Conservation (phyloP, 352 stramenopile species). For the Pythium phragmiticola region DNA sequence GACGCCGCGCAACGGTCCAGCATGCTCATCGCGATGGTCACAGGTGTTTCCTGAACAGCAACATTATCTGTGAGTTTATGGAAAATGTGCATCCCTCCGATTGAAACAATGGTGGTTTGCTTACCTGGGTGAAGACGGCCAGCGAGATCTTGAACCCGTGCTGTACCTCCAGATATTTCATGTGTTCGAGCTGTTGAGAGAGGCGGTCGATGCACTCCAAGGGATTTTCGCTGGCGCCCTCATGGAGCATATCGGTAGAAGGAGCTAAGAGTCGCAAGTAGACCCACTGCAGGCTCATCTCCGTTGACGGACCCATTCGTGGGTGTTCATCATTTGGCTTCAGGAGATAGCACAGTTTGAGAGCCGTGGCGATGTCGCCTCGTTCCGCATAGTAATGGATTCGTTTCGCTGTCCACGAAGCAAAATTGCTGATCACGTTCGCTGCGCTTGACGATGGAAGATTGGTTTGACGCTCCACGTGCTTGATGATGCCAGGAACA, state of each 20-base stretch:
- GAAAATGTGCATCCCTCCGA: background rate
- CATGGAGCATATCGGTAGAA: constrained; percentile 12
- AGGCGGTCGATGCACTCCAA: constrained; percentile 34
- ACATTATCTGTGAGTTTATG: background rate
- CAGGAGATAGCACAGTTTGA: constrained; percentile 24
- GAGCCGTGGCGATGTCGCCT: constrained; percentile 25
- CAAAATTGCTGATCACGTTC: constrained; percentile 9
- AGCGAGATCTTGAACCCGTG: constrained; percentile 66
- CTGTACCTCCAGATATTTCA: constrained; percentile 41
- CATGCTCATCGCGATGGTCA: constrained; percentile 76
- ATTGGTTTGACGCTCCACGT: constrained; percentile 21
- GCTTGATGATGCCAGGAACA: constrained; percentile 40
- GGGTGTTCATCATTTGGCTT: background rate
- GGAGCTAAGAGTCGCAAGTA: constrained; percentile 16
- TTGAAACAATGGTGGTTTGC: background rate
- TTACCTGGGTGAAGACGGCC: constrained; percentile 44
- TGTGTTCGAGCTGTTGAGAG: constrained; percentile 44
- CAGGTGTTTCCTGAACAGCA: constrained; percentile 41
- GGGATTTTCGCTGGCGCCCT: background rate
- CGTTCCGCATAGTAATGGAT: constrained; percentile 14
- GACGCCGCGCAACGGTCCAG: constrained; percentile 48
- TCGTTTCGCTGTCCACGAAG: constrained; percentile 16
- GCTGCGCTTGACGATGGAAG: background rate
- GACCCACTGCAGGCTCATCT: constrained; percentile 18
- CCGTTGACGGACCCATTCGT: background rate